Base-by-base conservation (phyloP, 1,139 yeast genomes). In the Scheffersomyces lignicola region DNA sequence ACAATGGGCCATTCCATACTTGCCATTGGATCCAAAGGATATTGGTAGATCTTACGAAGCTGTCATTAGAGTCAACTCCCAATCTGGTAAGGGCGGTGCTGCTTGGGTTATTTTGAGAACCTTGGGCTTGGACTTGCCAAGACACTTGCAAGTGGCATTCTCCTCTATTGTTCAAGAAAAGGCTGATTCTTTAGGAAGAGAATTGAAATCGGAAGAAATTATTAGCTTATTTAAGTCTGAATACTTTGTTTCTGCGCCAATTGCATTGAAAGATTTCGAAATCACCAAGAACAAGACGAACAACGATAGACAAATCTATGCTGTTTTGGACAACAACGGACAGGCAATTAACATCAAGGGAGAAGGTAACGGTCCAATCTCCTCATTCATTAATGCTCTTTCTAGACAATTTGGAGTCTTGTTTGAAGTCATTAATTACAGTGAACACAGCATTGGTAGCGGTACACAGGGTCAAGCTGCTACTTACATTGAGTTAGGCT, bases 21-120 rank as follows among this genome's bases (percentile, higher is more conserved):
- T 70, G 45, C 76, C 76, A 24, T 67, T 70, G 48, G 76, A 70
- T 45, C 76, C 76, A 21, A 56, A 66, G 50, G 76, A 70, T 46
- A 67, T 70, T 44, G 76, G 76, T 16, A 62, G 73, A 53, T 65
- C 69, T 4, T 70, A 70, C 46, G 76, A 70, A 52, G 76, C 76
- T n/a, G 70, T 70, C 26, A 70, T 70, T 41, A 61, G 76, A 52
- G 76, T 70, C 45, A 70, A 70, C 49, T 69, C 76, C 11, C 76
- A 70, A 51, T 66, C 73, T 18, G 76, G 76, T 41, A 70, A 70
- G 52, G 76, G 76, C 41, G 76, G 76, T 37, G 64, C 74, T 26
- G 75, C 76, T 7, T 70, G 76, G 76, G 70, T 70, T 32, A 64
- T 70, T 39, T 65, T 70, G 49, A 54, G 76, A 47, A 60, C 69